Conservation (phyloP, 1,284 basidiomycete genomes). For the Cutaneotrichosporon cyanovorans region DNA sequence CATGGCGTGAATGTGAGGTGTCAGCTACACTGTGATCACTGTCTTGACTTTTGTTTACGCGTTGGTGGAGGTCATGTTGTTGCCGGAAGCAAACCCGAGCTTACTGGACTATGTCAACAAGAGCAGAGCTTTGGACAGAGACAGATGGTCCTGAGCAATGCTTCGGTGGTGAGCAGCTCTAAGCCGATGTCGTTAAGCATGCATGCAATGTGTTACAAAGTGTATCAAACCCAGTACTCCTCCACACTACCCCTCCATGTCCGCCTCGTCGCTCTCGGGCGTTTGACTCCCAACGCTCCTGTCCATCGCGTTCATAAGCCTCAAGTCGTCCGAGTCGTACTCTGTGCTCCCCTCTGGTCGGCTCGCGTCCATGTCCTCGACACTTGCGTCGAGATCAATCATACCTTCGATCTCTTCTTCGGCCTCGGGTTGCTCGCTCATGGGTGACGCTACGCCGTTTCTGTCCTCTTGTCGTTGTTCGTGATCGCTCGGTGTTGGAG, state of each 20-base stretch:
- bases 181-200: too few species aligned
- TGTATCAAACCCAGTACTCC: too few species aligned
- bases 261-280: too few species aligned
- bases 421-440: neutral
- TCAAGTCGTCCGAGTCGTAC: slow-evolving; percentile 16
- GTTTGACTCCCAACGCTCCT: slow-evolving; percentile 4
- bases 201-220: too few species aligned
- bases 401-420: too few species aligned
- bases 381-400: slow-evolving; percentile 12
- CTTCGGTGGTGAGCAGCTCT: too few species aligned
- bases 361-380: slow-evolving; percentile 10
- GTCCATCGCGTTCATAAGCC: slow-evolving; percentile 16
- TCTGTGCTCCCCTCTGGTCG: slow-evolving; percentile 17
- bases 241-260: too few species aligned
- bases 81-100: too few species aligned
- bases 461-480: slow-evolving; percentile 39
- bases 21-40: neutral
- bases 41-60: neutral
- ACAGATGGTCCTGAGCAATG: too few species aligned
- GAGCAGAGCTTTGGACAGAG: too few species aligned
- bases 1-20: slow-evolving; percentile 5
- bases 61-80: too few species aligned
- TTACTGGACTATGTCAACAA: too few species aligned
- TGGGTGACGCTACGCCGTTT: slow-evolving; percentile 4
- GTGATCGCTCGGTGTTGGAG: slow-evolving; percentile 37